These are phyloP conservation scores for Gentiana macrophylla DNA, from an alignment of 257 asterid species.

Conservation along the genomic window DNA sequence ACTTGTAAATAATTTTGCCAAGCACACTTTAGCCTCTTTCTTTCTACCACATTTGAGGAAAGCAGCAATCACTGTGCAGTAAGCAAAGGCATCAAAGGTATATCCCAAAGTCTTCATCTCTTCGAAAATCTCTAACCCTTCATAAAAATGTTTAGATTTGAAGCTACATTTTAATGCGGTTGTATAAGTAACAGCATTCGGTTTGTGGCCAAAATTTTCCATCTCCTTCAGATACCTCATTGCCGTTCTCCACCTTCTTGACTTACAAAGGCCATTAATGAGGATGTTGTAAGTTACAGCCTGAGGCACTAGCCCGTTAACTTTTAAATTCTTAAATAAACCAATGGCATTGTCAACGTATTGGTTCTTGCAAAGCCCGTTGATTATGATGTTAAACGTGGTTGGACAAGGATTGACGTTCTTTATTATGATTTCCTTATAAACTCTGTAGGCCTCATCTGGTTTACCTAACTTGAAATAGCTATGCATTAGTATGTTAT, in stretches of 20 bases:
- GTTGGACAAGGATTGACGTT: constrained; percentile 38
- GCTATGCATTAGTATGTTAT: constrained; percentile 79
- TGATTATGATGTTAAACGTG: constrained; percentile 60
- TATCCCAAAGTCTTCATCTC: constrained; percentile 85
- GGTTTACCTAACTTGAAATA: constrained; percentile 50
- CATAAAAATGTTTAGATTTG: constrained; percentile 29
- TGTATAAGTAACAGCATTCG: constrained; percentile 84
- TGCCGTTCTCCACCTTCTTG: constrained; percentile 37
- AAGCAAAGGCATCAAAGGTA: constrained; percentile 60
- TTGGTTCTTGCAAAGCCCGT: constrained; percentile 72
- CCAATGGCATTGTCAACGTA: constrained; percentile 41
- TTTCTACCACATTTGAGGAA: constrained; percentile 43
- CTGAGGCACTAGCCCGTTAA: constrained; percentile 44
- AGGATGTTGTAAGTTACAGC: constrained; percentile 73
- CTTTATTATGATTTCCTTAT: constrained; percentile 41
- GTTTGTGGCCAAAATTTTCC: constrained; percentile 36
- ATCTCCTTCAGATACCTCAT: constrained; percentile 56
- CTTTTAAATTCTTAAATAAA: constrained; percentile 49
- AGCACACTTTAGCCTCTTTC: constrained; percentile 35
- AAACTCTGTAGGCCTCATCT: constrained; percentile 58
- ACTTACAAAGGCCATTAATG: constrained; percentile 48
- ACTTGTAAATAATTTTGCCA: constrained; percentile 53
- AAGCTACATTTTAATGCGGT: constrained; percentile 64
- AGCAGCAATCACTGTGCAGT: constrained; percentile 66
- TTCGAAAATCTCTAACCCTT: constrained; percentile 50